Base-by-base conservation (phyloP, 345 rosid species). In the Excoecaria cochinchinensis region DNA sequence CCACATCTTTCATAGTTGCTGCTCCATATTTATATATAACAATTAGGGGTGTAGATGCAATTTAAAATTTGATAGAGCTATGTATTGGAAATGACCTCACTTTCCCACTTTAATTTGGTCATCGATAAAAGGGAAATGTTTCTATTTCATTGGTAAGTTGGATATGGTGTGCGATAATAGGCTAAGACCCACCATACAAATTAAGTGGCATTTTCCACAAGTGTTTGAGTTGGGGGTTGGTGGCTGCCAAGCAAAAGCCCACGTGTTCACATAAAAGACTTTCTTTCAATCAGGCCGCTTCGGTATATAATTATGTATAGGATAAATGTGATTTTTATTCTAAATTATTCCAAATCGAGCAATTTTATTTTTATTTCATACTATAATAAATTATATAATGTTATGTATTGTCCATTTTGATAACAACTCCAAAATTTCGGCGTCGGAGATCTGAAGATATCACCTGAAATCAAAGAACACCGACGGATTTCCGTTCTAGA, bases 1-100 rank as follows among this genome's bases (percentile, higher is more conserved):
- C 66, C 77, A 22, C 19, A 9, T 44, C 63, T 67, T 70, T 4
- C 48, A 9, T n/a, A 6, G 71, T 76, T 53, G 72, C 71, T 67
- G 71, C 71, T 57, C 75, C 74, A 59, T 2, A 21, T 4, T 58
- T 44, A 47, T 10, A n/a, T 16, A 31, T 25, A 9, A 5, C 14
- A 19, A 7, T 1, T 36, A 46, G 44, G 40, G 53, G 10, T 17
- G 9, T 40, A 19, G 3, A 13, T 19, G 12, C n/a, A 31, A 9
- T 48, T 15, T 17, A 24, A 19, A 40, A 56, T 21, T 44, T 58
- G n/a, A 3, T 21, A 19, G 3, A 59, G 19, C 16, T 3, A 36
- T 19, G 62, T 55, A 0, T 44, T 44, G n/a, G 14, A 53, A 19
- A 14, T 38, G 48, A 48, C 44, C 53, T 61, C 73, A 52, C 73